A percentile compares a stretch with the other conserved stretches of the same genome.
Conservation (phyloP, 345 rosid species). For the Raphanus sativus region DNA sequence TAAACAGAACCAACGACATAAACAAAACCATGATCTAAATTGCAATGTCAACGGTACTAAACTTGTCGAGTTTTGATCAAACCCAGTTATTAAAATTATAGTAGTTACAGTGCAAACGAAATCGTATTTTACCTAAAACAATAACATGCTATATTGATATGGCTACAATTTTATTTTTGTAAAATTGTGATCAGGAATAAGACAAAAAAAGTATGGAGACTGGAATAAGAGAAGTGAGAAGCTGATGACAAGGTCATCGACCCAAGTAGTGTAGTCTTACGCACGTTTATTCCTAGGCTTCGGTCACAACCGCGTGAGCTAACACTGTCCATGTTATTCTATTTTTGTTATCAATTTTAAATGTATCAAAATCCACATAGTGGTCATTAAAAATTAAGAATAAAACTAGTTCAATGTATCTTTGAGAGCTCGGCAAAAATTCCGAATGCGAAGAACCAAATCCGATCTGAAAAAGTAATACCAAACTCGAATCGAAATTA, state of each 20-base stretch:
- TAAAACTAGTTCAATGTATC: not conserved
- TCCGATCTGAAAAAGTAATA: too few species aligned
- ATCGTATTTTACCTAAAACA: not conserved
- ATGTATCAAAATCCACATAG: not conserved
- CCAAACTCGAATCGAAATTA: too few species aligned
- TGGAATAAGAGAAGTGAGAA: not conserved
- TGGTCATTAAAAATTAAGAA: not conserved
- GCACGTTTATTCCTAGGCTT: constrained; percentile 15
- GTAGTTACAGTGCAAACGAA: not conserved
- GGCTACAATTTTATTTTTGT: not conserved
- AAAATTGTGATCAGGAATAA: not conserved
- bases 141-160: not conserved
- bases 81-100: not conserved
- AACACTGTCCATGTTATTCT: constrained; percentile 4
- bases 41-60: not conserved
- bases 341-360: not conserved
- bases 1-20: not conserved
- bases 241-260: not conserved
- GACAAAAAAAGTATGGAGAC: not conserved
- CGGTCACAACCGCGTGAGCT: constrained; percentile 25
- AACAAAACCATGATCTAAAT: not conserved
- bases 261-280: constrained; percentile 3
- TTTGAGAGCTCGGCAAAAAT: too few species aligned
- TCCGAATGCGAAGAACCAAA: too few species aligned
- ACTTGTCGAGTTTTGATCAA: not conserved